Evolutionary conservation across 148 eudicot species (phyloP), one percentile per base, ranked within the genome.

Genomic region (Chenopodium quinoa): DNA sequence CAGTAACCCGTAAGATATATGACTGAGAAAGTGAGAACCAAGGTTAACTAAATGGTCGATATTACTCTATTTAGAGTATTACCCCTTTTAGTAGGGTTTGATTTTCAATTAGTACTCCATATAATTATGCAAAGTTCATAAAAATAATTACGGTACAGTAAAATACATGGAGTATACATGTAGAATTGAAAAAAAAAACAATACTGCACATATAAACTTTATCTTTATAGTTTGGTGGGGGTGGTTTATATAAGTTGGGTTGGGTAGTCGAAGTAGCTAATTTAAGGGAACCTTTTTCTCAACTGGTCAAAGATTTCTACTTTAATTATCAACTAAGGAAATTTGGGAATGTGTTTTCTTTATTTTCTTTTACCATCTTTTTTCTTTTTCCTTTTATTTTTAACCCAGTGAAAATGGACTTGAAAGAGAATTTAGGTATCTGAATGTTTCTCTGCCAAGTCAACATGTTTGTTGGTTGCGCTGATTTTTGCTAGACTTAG

Each of bases 401-500:
- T 50, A 50, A 4, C 7, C 47, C n/a, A 0, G n/a, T 14, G n/a
- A 16, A 67, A 25, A 67, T 50, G 12, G 54, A 13, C 11, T 9
- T 48, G 13, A 48, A n/a, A 64, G 25, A 64, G 62, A 71, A 75
- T 65, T 48, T 50, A 75, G 75, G 79, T 75, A 81, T 75, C 74
- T 66, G 79, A 81, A 63, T 27, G 47, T 50, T n/a, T 74, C 32
- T 10, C 16, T 74, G 69, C 71, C 78, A 84, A 76, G 82, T 80
- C 82, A 84, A 84, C 46, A 78, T 68, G 58, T 75, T 79, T 69
- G 80, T 84, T 75, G 79, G 82, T 79, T 54, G 82, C 40, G 80
- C 54, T 19, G 67, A 75, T 75, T 79, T 46, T 63, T 22, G 67
- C 66, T 20, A 20, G 66, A 63, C 66, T 63, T 20, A 31, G 34